These are phyloP conservation scores for Colletotrichum trifolii DNA, from an alignment of 2,329 filamentous ascomycete genomes.

Conservation along the genomic window DNA sequence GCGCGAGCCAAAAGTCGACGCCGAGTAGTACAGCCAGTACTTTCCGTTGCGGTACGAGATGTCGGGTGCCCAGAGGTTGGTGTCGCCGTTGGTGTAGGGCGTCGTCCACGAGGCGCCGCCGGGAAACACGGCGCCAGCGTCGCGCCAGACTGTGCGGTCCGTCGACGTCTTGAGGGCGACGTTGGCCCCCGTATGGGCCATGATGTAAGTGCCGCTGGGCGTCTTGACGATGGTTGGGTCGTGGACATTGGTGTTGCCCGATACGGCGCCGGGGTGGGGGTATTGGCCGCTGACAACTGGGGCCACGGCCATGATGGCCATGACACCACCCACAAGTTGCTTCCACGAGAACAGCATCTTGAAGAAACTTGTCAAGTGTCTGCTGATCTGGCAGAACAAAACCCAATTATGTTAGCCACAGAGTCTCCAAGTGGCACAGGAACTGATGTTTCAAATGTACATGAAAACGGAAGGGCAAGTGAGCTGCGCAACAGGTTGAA, in stretches of 20 bases:
- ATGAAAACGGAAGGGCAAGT: no score
- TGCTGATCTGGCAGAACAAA: no score
- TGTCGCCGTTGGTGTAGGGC: slow-evolving; percentile 43
- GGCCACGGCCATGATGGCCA: slow-evolving; percentile 38
- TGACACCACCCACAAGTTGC: slow-evolving; percentile 38
- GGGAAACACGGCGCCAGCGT: slow-evolving; percentile 45
- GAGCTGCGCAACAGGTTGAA: no score
- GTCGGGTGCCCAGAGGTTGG: slow-evolving; percentile 64
- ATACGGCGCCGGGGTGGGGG: slow-evolving; percentile 41
- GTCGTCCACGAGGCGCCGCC: slow-evolving; percentile 46
- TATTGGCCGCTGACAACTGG: slow-evolving; percentile 28
- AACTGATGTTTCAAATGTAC: no score
- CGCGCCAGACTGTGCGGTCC: slow-evolving; percentile 45
- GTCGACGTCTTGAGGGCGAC: slow-evolving; percentile 46
- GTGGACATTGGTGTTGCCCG: slow-evolving; percentile 42
- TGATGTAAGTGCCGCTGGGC: slow-evolving; percentile 42
- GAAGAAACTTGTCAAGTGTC: not conserved
- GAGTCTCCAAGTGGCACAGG: no score
- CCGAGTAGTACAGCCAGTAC: slow-evolving; percentile 48
- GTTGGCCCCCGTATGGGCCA: slow-evolving; percentile 43
- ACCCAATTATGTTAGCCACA: no score
- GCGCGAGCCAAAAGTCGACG: slow-evolving; percentile 43
- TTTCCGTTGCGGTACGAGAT: slow-evolving; percentile 51
- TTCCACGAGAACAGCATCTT: slow-evolving; percentile 38
- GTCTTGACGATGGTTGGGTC: slow-evolving; percentile 46